Conservation (phyloP, 805 yeast species). For the Wickerhamiella vanderwaltii region DNA sequence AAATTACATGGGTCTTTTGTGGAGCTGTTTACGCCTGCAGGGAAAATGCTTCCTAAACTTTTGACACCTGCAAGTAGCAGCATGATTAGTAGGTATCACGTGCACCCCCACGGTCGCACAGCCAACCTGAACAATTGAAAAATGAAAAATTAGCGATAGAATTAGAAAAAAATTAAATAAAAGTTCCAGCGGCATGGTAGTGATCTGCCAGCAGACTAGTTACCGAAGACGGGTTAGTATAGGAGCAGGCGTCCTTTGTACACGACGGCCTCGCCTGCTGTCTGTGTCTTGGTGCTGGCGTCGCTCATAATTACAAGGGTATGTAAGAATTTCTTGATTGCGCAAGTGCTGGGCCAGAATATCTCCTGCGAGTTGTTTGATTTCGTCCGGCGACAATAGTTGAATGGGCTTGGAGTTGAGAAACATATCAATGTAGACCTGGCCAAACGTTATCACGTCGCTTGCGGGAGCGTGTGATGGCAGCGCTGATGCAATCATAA, state of each 20-base stretch:
- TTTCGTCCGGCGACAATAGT: neutral
- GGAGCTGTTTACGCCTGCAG: too few relatives aligned
- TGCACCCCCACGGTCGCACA: too few relatives aligned
- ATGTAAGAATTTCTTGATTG: neutral
- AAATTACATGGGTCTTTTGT: too few relatives aligned
- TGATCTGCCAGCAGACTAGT: too few relatives aligned
- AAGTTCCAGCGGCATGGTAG: too few relatives aligned
- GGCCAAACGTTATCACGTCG: conserved; percentile 3
- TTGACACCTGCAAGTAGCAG: too few relatives aligned
- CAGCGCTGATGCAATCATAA: neutral
- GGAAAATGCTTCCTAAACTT: too few relatives aligned
- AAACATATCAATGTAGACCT: conserved; percentile 9
- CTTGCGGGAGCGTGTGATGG: neutral
- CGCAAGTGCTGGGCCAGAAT: conserved; percentile 2
- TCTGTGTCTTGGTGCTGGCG: neutral
- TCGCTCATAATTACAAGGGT: neutral
- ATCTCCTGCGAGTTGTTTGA: neutral
- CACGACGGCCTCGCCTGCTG: conserved; percentile 4
- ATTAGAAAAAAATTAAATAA: neutral
- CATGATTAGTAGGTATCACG: too few relatives aligned
- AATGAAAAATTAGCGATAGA: too few relatives aligned
- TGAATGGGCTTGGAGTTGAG: neutral
- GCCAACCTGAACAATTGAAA: too few relatives aligned
- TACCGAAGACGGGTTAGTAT: too few relatives aligned
- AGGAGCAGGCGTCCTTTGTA: conserved; percentile 2